Evolutionary conservation across 2,329 filamentous ascomycete genomes (phyloP).

Genomic region (Neofusicoccum parvum): DNA sequence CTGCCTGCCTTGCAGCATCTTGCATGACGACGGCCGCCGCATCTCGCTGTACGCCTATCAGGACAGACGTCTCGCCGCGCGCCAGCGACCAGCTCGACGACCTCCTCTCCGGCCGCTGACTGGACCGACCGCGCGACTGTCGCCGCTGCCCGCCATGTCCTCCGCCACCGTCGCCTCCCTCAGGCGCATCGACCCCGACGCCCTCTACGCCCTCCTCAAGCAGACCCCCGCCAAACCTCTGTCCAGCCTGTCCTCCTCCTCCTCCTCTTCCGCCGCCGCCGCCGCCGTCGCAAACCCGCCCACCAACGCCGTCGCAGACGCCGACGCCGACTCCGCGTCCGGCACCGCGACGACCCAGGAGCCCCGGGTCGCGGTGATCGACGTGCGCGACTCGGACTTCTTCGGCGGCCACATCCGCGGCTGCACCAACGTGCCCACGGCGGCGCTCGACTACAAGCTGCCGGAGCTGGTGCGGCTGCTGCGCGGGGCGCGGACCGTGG

Average conservation of each 20-base stretch:
- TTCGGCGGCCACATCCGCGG: conserved; percentile 86
- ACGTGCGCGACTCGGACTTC: conserved; percentile 89
- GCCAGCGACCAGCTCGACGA: conserved; percentile 4
- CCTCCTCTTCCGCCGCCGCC: conserved; percentile 35
- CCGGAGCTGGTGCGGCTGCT: conserved; percentile 81
- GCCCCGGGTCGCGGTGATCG: conserved; percentile 68
- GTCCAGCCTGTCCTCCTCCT: conserved; percentile 24
- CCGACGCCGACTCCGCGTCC: background rate
- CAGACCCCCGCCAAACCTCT: conserved; percentile 21
- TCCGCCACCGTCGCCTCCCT: conserved; percentile 65
- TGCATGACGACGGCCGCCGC: conserved; percentile 25
- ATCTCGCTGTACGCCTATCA: conserved; percentile 24
- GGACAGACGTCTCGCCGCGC: background rate
- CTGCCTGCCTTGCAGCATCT: background rate
- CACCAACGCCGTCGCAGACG: background rate
- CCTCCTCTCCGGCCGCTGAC: background rate
- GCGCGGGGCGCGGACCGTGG: conserved; percentile 75
- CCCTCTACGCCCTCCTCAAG: conserved; percentile 65
- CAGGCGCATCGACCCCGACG: conserved; percentile 66
- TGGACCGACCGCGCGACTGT: too few relatives aligned
- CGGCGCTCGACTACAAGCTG: conserved; percentile 72
- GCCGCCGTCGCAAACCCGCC: background rate
- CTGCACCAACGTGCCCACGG: conserved; percentile 74
- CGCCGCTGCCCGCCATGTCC: conserved; percentile 39
- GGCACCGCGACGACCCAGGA: conserved; percentile 6